Base-by-base conservation (phyloP, 1,139 yeast species). In the Yamadazyma oceani region DNA sequence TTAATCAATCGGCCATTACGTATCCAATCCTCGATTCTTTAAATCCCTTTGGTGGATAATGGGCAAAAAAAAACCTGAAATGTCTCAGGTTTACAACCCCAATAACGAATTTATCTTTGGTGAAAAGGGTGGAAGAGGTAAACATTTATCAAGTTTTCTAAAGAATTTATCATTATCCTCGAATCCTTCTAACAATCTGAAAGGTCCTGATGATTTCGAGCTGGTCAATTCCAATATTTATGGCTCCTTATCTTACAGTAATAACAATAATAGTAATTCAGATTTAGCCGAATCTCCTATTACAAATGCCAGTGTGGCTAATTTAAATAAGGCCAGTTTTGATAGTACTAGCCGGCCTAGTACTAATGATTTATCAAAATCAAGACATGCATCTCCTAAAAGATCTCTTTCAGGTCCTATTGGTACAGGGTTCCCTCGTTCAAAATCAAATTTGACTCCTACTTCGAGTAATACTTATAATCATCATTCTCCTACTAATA, bases 111-210 rank as follows among this genome's bases (percentile, higher is more conserved):
- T 80, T 52, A 64, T 80, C 26, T 82, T 82, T 49, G 84, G 82
- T 25, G 86, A 80, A 49, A 70, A 73, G 37, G 89, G 87, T 22
- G 87, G 87, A 5, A 69, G 73, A 38, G 87, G 87, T 3, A 79
- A 79, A 41, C 74, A 81, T 30, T 67, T 81, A 24, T 69, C 81
- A 41, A 72, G 84, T 8, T 79, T 82, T 45, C 65, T 82, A 37
- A 75, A 69, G 55, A 70, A 80, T 34, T 54, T 78, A 25, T 73
- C 81, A 14, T 44, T 62, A 23, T 56, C 67, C 4, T 50, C 30
- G 30, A 12, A 13, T 3, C 12, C 30, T 15, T 16, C 19, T 5
- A n/a, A 31, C 49, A 16, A 32, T 12, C 17, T 46, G 50, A 31
- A 9, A 6, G 40, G 45, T 27, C 38, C 50, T 21, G 34, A 39